A percentile compares a stretch with the other conserved stretches of the same genome.
Evolutionary conservation across 192 early-diverging fungal genomes (phyloP).

Genomic region (Mortierella alpina): DNA sequence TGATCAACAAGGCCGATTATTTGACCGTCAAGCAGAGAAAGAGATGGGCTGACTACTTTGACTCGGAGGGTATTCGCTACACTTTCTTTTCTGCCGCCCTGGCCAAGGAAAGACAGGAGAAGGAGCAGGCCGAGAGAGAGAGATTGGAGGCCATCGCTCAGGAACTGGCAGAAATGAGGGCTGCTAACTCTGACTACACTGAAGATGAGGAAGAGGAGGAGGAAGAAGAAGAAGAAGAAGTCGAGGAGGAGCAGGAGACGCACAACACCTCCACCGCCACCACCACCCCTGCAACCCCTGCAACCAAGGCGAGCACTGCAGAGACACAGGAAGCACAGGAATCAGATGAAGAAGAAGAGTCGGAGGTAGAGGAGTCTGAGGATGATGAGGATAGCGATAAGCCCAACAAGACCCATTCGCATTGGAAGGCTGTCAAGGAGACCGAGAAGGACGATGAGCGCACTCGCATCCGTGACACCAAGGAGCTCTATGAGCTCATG

Average conservation of each 20-base stretch:
- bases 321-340: conserved; percentile 25
- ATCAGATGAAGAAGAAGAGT: conserved; percentile 21
- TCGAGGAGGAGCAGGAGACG: conserved; percentile 34
- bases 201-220: conserved; percentile 57
- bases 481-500: conserved; percentile 64
- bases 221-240: conserved; percentile 51
- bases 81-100: conserved; percentile 95
- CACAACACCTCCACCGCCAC: not conserved
- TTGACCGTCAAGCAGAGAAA: conserved; percentile 87
- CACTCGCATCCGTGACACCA: conserved; percentile 61
- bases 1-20: conserved; percentile 99
- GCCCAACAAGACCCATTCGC: conserved; percentile 41
- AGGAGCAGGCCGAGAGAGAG: conserved; percentile 72
- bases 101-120: conserved; percentile 81
- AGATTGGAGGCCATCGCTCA: conserved; percentile 52
- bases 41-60: conserved; percentile 93
- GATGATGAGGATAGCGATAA: conserved; percentile 42
- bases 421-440: conserved; percentile 51
- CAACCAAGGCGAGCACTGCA: not conserved
- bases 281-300: not conserved
- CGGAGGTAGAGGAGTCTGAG: conserved; percentile 27
- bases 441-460: conserved; percentile 65
- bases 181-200: conserved; percentile 46
- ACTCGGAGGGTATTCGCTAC: conserved; percentile 81
- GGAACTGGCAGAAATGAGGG: conserved; percentile 50